These are phyloP conservation scores for Rhodamnia rubescens DNA, from an alignment of 345 rosid genomes.

Conservation along the genomic window DNA sequence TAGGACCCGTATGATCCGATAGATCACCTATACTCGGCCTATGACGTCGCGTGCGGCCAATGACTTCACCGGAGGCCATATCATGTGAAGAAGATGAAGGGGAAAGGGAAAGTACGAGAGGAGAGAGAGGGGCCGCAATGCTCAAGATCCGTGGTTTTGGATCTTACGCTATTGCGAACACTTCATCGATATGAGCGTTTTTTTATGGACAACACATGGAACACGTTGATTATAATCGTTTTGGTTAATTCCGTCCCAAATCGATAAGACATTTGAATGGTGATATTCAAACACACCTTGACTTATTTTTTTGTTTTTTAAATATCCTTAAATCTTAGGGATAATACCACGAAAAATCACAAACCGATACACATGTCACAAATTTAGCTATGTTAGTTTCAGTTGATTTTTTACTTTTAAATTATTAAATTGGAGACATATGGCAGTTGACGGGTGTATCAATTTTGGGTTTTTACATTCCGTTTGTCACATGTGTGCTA, in stretches of 20 bases:
- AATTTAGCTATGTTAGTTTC: no score
- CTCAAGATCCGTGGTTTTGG: not conserved
- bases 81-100: not conserved
- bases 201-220: not conserved
- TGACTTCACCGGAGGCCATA: not conserved
- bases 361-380: no score
- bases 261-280: not conserved
- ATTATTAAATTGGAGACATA: no score
- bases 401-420: no score
- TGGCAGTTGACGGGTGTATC: no score
- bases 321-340: not conserved
- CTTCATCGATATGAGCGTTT: not conserved
- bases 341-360: no score
- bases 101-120: not conserved
- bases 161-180: not conserved
- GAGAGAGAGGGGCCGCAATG: not conserved
- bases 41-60: rapidly evolving
- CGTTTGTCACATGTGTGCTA: no score
- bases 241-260: not conserved
- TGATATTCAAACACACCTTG: not conserved
- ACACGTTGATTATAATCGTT: no score
- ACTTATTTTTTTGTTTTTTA: not conserved
- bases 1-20: rapidly evolving
- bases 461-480: no score
- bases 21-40: rapidly evolving